Evolutionary conservation across 2,329 filamentous ascomycete species (phyloP).

Genomic region (Xylaria sp.): DNA sequence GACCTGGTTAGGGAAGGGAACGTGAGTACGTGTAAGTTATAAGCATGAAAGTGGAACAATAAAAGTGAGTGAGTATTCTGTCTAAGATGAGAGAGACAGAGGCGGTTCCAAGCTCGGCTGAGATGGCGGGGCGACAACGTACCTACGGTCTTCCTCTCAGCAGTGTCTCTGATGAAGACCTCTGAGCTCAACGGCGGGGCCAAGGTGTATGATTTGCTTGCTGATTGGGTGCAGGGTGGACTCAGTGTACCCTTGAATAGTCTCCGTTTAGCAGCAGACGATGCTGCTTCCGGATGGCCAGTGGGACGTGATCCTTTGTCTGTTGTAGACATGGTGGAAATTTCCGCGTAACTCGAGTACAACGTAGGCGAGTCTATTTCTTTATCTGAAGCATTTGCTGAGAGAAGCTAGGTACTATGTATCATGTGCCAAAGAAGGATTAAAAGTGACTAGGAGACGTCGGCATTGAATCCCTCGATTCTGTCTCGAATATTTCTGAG

Average conservation of each 20-base stretch:
- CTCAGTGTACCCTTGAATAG: slow-evolving; percentile 44
- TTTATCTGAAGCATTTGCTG: not conserved
- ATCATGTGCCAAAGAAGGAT: not conserved
- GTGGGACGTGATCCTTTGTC: slow-evolving; percentile 21
- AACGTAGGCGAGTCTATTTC: not conserved
- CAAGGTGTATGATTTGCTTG: slow-evolving; percentile 45
- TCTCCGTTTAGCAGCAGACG: slow-evolving; percentile 25
- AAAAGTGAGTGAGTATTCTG: not conserved
- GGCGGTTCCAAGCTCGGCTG: slow-evolving; percentile 11
- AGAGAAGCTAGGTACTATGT: not conserved
- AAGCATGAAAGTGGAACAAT: not conserved
- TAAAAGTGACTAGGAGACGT: not conserved
- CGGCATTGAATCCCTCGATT: no score
- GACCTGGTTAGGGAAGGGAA: slow-evolving; percentile 33
- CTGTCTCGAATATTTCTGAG: not conserved
- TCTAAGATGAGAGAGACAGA: not conserved
- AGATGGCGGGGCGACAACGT: slow-evolving; percentile 31
- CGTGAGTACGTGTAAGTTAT: not conserved
- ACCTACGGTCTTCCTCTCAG: slow-evolving; percentile 36
- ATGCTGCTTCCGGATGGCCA: slow-evolving; percentile 12
- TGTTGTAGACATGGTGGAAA: slow-evolving; percentile 21
- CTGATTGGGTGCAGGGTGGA: slow-evolving; percentile 38
- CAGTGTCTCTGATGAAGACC: slow-evolving; percentile 40
- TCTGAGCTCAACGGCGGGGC: slow-evolving; percentile 42
- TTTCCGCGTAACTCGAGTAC: not conserved